These are phyloP conservation scores for Danielia oregonensis DNA, from an alignment of 805 yeast species.

Conservation along the genomic window DNA sequence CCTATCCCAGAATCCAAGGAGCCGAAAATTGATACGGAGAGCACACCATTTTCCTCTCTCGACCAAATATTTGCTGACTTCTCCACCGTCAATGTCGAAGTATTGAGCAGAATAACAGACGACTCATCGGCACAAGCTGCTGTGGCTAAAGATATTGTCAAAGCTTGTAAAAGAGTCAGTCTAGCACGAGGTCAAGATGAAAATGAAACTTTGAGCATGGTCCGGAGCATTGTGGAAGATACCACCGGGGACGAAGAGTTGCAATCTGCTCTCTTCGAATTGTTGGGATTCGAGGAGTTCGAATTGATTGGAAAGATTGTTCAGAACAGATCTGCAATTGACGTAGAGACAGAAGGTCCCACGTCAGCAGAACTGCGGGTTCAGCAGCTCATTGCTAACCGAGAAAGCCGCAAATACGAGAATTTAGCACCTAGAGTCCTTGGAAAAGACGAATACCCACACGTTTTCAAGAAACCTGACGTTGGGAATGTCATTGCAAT, in stretches of 20 bases:
- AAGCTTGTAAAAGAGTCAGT: conserved; percentile 32
- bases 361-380: conserved; percentile 55
- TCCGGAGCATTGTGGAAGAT: conserved; percentile 29
- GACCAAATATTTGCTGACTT: conserved; percentile 35
- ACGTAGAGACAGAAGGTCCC: conserved; percentile 17
- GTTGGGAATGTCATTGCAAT: conserved; percentile 58
- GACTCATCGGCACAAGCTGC: conserved; percentile 17
- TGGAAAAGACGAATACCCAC: conserved; percentile 56
- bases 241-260: conserved; percentile 51
- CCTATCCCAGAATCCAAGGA: conserved; percentile 17
- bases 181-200: conserved; percentile 29
- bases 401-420: conserved; percentile 45
- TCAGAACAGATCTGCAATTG: conserved; percentile 34
- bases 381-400: conserved; percentile 49
- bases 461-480: conserved; percentile 73
- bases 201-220: conserved; percentile 25
- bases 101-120: conserved; percentile 17
- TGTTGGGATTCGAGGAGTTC: conserved; percentile 81
- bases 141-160: conserved; percentile 20
- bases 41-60: conserved; percentile 21
- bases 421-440: conserved; percentile 42
- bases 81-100: conserved; percentile 33
- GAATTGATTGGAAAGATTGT: conserved; percentile 69
- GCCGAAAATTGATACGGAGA: conserved; percentile 39
- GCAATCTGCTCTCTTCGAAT: conserved; percentile 72